A percentile compares a stretch with the other conserved stretches of the same genome.
phyloP scores from a whole-genome alignment of 345 rosid species.

The Rubroshorea leprosula region DNA sequence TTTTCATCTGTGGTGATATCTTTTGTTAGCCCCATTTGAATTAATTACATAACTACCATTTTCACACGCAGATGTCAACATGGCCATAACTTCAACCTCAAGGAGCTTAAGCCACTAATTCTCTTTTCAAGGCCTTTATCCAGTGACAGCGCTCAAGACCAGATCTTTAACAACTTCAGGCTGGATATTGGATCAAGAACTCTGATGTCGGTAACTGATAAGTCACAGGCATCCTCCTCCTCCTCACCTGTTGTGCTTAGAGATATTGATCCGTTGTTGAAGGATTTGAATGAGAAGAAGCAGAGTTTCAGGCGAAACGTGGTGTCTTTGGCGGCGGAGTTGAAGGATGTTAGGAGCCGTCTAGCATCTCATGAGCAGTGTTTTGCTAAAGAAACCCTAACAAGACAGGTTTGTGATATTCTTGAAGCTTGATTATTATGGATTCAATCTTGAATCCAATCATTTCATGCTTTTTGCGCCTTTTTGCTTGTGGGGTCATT shows the following conservation, averaged over 20 bases:
- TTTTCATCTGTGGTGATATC: background rate
- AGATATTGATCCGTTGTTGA: slow-evolving; percentile 72
- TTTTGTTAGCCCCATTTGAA: slow-evolving; percentile 9
- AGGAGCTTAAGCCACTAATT: slow-evolving; percentile 10
- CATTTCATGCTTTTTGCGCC: slow-evolving; percentile 13
- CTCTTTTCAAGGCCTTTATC: slow-evolving; percentile 2
- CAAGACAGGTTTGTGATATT: slow-evolving; percentile 63
- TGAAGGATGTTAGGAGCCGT: slow-evolving; percentile 72
- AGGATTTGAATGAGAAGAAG: slow-evolving; percentile 90
- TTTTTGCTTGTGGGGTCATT: slow-evolving; percentile 30
- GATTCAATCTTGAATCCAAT: slow-evolving; percentile 14
- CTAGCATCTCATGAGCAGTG: slow-evolving; percentile 61
- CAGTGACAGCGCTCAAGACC: slow-evolving; percentile 1
- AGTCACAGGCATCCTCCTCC: slow-evolving; percentile 17
- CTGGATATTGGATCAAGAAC: slow-evolving; percentile 11
- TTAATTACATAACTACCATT: slow-evolving; percentile 27
- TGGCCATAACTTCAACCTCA: slow-evolving; percentile 20
- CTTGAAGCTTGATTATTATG: slow-evolving; percentile 10
- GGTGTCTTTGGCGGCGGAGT: slow-evolving; percentile 76
- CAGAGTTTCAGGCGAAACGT: slow-evolving; percentile 77
- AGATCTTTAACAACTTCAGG: slow-evolving; percentile 4
- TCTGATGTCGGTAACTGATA: slow-evolving; percentile 37
- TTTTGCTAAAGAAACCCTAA: slow-evolving; percentile 58
- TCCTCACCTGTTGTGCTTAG: slow-evolving; percentile 21
- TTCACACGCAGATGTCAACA: slow-evolving; percentile 41